A percentile compares a stretch with the other conserved stretches of the same genome.
Conservation (phyloP, 1,139 yeast species). For the Cylindricascospora bacillispora region DNA sequence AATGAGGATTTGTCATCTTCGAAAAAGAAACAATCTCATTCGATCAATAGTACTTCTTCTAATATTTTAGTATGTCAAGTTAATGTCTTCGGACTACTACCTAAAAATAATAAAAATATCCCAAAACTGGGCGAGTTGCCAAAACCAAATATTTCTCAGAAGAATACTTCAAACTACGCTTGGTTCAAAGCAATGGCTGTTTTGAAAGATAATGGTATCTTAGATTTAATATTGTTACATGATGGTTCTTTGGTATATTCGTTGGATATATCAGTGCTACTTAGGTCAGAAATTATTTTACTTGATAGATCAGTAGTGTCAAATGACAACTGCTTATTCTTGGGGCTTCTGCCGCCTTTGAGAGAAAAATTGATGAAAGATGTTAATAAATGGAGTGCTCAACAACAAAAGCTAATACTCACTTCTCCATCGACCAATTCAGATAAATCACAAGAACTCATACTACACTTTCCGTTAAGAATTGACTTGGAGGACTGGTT, state of each 20-base stretch:
- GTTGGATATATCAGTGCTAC: slow-evolving; percentile 42
- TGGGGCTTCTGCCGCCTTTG: slow-evolving; percentile 45
- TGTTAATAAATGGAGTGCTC: too few relatives aligned
- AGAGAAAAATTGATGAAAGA: slow-evolving; percentile 30
- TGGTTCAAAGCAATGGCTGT: slow-evolving; percentile 77
- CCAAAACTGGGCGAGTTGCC: too few relatives aligned
- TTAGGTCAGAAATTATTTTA: slow-evolving; percentile 56
- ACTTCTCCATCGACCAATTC: too few relatives aligned
- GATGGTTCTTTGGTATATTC: slow-evolving; percentile 59
- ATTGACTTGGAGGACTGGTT: slow-evolving; percentile 79
- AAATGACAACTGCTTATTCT: slow-evolving; percentile 41
- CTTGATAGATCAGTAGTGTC: slow-evolving; percentile 59
- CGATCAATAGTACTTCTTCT: neutral
- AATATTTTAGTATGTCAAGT: neutral
- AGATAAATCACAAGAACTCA: slow-evolving; percentile 20
- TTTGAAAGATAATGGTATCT: slow-evolving; percentile 49
- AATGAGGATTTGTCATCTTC: neutral
- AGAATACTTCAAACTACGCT: slow-evolving; percentile 24
- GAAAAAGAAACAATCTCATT: neutral
- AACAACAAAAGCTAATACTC: too few relatives aligned
- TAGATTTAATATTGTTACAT: slow-evolving; percentile 49
- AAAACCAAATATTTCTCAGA: slow-evolving; percentile 26
- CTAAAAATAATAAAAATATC: slow-evolving; percentile 22
- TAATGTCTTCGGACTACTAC: too few relatives aligned
- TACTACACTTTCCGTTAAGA: slow-evolving; percentile 50